These are phyloP conservation scores for Coemansia sp. DNA, from an alignment of 192 early-diverging fungal species.

Conservation along the genomic window DNA sequence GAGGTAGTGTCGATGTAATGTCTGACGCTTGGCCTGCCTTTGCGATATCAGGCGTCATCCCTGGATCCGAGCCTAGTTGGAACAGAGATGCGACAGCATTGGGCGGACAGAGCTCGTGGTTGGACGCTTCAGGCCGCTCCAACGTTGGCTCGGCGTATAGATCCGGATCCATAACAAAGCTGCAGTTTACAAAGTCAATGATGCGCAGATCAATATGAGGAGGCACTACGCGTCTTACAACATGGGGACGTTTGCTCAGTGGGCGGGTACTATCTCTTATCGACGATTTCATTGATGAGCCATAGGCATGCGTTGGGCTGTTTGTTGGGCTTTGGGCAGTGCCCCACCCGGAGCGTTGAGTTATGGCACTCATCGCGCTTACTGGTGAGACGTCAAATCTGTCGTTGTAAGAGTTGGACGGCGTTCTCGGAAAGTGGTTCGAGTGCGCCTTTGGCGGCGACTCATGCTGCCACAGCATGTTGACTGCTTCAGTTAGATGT, in stretches of 20 bases:
- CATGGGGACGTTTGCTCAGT: neutral
- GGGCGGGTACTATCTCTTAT: neutral
- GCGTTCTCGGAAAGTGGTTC: conserved; percentile 9
- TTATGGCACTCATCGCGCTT: neutral
- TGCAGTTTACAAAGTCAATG: conserved; percentile 96
- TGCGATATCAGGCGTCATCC: conserved; percentile 3
- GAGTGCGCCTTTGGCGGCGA: conserved; percentile 22
- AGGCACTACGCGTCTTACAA: neutral
- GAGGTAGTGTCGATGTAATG: neutral
- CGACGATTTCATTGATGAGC: neutral
- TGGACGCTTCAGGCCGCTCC: conserved; percentile 38
- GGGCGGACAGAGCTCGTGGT: conserved; percentile 41
- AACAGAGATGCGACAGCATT: conserved; percentile 21
- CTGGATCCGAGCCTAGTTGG: conserved; percentile 6
- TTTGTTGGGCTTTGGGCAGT: neutral
- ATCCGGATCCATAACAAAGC: conserved; percentile 61
- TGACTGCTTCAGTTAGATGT: neutral
- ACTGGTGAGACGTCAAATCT: conserved; percentile 10
- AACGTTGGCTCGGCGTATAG: conserved; percentile 44
- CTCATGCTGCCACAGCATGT: neutral
- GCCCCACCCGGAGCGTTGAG: conserved; percentile 4
- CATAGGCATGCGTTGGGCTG: neutral
- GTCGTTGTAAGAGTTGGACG: conserved; percentile 16
- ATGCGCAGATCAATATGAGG: conserved; percentile 78
- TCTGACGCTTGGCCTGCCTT: neutral